Percentiles rank a stretch among this genome's conserved stretches.
These are phyloP conservation scores for Leccinum ochraceum DNA, from an alignment of 768 basidiomycete genomes.

Conservation along the genomic window DNA sequence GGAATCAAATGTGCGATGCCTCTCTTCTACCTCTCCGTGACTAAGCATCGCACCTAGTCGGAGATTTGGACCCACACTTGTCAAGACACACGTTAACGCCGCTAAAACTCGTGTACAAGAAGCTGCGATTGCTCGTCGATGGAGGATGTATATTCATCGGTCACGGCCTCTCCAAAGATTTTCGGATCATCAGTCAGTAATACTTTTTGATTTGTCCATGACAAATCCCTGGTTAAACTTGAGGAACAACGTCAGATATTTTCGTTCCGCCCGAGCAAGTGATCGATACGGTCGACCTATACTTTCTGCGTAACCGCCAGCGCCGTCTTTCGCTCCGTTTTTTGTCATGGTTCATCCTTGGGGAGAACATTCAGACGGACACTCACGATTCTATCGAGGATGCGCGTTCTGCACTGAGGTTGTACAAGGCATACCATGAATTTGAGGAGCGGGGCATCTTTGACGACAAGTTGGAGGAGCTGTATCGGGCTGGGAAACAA, in stretches of 20 bases:
- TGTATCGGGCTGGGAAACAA: conserved; percentile 77
- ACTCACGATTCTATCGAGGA: conserved; percentile 99
- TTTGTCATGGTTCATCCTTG: conserved; percentile 91
- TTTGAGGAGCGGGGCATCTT: conserved; percentile 77
- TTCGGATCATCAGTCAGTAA: conserved; percentile 88
- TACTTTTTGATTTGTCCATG: conserved; percentile 28
- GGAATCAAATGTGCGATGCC: conserved; percentile 81
- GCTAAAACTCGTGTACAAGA: conserved; percentile 98
- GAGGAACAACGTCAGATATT: conserved; percentile 59
- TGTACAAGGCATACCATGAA: conserved; percentile 80
- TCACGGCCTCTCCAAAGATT: conserved; percentile 96
- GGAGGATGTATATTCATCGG: conserved; percentile 96
- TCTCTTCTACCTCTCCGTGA: not conserved
- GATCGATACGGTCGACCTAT: conserved; percentile 97
- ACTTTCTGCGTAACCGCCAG: conserved; percentile 78
- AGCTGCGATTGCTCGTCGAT: conserved; percentile 89
- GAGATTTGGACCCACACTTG: conserved; percentile 84
- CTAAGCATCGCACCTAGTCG: conserved; percentile 51
- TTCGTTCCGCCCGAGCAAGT: conserved; percentile 95
- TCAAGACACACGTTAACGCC: conserved; percentile 92
- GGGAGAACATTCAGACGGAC: conserved; percentile 89
- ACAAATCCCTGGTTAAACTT: not conserved
- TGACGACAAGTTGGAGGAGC: conserved; percentile 84
- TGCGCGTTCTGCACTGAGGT: conserved; percentile 78
- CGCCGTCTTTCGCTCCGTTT: conserved; percentile 91